Percentiles rank a stretch among this genome's conserved stretches.
These are phyloP conservation scores for Rhodotorula sp. DNA, from an alignment of 1,284 basidiomycete genomes.

Conservation along the genomic window DNA sequence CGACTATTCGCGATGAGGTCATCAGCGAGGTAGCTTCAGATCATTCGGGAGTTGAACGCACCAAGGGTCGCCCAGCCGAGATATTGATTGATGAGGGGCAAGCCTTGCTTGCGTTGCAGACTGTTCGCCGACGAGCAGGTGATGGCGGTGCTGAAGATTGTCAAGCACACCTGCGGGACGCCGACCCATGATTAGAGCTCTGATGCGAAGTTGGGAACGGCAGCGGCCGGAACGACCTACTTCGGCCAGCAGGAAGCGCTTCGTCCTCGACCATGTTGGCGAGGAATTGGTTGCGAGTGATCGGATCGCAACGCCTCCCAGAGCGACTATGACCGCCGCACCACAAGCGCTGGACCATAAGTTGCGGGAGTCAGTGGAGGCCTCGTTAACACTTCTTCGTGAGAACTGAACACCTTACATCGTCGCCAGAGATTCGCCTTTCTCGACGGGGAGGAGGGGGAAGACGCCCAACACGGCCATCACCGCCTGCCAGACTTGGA, in stretches of 20 bases:
- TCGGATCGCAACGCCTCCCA: conserved; percentile 36
- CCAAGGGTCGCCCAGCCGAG: conserved; percentile 67
- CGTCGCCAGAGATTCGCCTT: conserved; percentile 57
- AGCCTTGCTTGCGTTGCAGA: conserved; percentile 65
- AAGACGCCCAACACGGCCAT: conserved; percentile 61
- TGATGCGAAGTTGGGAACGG: neutral
- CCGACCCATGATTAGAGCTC: neutral
- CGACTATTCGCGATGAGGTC: neutral
- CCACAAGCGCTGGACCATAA: conserved; percentile 43
- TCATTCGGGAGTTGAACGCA: conserved; percentile 51
- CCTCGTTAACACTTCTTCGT: too few species aligned
- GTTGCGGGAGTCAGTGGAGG: too few species aligned
- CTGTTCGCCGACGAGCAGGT: conserved; percentile 61
- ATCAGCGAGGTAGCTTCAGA: conserved; percentile 45
- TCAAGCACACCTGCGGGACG: conserved; percentile 48
- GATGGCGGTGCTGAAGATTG: conserved; percentile 56
- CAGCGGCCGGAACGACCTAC: neutral
- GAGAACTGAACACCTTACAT: neutral
- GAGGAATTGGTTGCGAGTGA: neutral
- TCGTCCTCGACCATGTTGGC: conserved; percentile 12
- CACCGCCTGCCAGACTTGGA: conserved; percentile 56
- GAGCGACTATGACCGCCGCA: conserved; percentile 45
- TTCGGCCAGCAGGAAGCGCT: conserved; percentile 14
- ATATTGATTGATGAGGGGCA: conserved; percentile 64
- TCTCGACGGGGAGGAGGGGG: conserved; percentile 69